Evolutionary conservation across 129 eudicot genomes (phyloP), one percentile per base, ranked within the genome.

Genomic region (Lonicera japonica): DNA sequence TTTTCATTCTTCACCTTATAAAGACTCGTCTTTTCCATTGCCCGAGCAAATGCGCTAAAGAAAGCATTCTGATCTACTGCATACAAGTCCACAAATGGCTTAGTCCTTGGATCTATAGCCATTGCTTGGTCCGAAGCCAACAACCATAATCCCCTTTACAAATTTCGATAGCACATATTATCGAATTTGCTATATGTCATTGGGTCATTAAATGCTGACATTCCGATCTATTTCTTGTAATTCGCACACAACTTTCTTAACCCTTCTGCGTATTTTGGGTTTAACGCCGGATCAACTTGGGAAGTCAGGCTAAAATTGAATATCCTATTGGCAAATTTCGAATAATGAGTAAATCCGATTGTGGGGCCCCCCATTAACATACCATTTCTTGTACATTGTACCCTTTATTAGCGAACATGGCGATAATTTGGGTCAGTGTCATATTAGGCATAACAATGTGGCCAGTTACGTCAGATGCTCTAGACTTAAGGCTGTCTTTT

Each of bases 331-430:
- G 82, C 69, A 56, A 83, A 83, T 36, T 83, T 75, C 5, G 68
- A 53, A 56, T 84, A 82, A 54, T 82, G 88, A 0, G 88, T 70
- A 58, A 78, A 74, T 5, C 88, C 88, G 5, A 82, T 64, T 11
- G 88, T 82, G 56, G 75, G 88, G 11, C 81, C 82, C 3, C 88
- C 88, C 0, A 65, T 11, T 39, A 82, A 66, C 12, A 84, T 21
- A 82, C 88, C 88, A 82, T 82, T 18, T 82, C 88, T 34, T 75
- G 75, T 1, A 71, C 65, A 38, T 12, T 67, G 24, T 70, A 38
- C 12, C 79, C 83, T 53, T 67, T 74, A 5, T 51, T 10, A 0
- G 19, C 64, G 64, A 82, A 82, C 11, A 68, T 16, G 47, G 67
- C 21, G 21, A 82, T 82, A 38, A 82, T 57, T 9, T 64, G 39